Evolutionary conservation across 1,139 yeast genomes (phyloP).

Genomic region (Protomyces macrosporus): DNA sequence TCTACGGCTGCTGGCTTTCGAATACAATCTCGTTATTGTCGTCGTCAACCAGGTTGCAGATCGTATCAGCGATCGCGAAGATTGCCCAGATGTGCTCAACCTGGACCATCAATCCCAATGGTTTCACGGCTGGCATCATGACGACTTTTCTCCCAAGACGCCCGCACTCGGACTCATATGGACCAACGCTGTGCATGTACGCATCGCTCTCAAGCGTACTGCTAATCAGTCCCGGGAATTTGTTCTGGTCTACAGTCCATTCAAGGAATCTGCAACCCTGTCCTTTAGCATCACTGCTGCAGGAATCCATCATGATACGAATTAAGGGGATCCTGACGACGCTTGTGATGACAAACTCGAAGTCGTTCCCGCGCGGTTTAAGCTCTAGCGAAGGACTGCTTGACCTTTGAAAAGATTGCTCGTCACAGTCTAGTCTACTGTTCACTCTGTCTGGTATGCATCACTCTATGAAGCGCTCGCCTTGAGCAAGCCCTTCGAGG

Average conservation of each 20-base stretch:
- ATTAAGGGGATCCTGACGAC: too few species aligned
- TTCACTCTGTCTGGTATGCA: too few species aligned
- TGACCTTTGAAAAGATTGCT: too few species aligned
- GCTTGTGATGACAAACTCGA: too few species aligned
- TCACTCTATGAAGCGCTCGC: too few species aligned
- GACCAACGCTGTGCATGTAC: constrained; percentile 26
- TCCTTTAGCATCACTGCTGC: not conserved
- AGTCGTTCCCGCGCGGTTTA: too few species aligned
- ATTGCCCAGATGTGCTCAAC: constrained; percentile 40
- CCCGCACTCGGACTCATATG: constrained; percentile 30
- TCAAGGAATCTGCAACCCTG: not conserved
- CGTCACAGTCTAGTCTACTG: too few species aligned
- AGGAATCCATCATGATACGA: not conserved
- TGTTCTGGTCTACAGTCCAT: constrained; percentile 13
- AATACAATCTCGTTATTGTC: constrained; percentile 55
- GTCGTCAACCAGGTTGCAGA: constrained; percentile 67
- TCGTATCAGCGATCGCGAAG: constrained; percentile 28
- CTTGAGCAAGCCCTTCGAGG: not conserved
- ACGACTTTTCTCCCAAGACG: constrained; percentile 17
- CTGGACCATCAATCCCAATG: constrained; percentile 68
- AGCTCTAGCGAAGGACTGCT: too few species aligned
- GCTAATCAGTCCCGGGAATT: not conserved
- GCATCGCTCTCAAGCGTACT: constrained; percentile 16
- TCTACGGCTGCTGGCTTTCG: constrained; percentile 49
- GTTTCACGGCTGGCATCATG: constrained; percentile 60